A percentile compares a stretch with the other conserved stretches of the same genome.
Evolutionary conservation across 2,329 filamentous ascomycete genomes (phyloP).

Genomic region (Cytospora schulzeri): DNA sequence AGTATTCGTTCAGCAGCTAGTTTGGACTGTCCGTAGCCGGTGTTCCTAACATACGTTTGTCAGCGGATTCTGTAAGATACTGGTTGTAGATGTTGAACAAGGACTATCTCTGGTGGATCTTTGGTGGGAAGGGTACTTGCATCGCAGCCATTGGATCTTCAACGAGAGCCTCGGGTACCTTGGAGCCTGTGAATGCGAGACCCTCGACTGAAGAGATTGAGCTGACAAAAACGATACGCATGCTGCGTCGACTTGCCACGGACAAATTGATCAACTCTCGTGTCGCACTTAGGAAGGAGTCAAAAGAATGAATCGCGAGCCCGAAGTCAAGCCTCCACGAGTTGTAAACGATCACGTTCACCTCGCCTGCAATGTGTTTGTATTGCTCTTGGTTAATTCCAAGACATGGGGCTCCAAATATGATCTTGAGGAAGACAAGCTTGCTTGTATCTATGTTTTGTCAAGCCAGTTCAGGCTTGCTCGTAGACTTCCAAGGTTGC

Average conservation of each 20-base stretch:
- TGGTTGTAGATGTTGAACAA: slow-evolving; percentile 21
- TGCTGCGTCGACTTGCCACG: slow-evolving; percentile 1
- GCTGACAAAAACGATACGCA: slow-evolving; percentile 14
- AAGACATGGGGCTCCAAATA: slow-evolving; percentile 2
- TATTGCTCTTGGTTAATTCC: background rate
- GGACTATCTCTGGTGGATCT: slow-evolving; percentile 16
- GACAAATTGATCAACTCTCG: slow-evolving; percentile 30
- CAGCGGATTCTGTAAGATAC: no score
- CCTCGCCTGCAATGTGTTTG: slow-evolving; percentile 3
- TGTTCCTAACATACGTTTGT: slow-evolving; percentile 3
- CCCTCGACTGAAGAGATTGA: slow-evolving; percentile 10
- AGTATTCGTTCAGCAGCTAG: slow-evolving; percentile 31
- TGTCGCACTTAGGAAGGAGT: slow-evolving; percentile 27
- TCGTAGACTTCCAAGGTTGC: background rate
- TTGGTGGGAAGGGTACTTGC: background rate
- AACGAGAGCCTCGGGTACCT: slow-evolving; percentile 5
- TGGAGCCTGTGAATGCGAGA: background rate
- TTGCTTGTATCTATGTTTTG: background rate
- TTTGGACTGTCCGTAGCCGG: slow-evolving; percentile 33
- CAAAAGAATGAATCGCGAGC: slow-evolving; percentile 30
- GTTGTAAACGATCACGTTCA: slow-evolving; percentile 31
- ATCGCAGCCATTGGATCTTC: slow-evolving; percentile 8
- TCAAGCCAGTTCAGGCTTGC: slow-evolving; percentile 1
- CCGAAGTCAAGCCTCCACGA: slow-evolving; percentile 33
- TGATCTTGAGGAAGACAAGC: background rate